A percentile compares a stretch with the other conserved stretches of the same genome.
These are phyloP conservation scores for Hortiboletus campestris DNA, from an alignment of 768 basidiomycete species.

Conservation along the genomic window DNA sequence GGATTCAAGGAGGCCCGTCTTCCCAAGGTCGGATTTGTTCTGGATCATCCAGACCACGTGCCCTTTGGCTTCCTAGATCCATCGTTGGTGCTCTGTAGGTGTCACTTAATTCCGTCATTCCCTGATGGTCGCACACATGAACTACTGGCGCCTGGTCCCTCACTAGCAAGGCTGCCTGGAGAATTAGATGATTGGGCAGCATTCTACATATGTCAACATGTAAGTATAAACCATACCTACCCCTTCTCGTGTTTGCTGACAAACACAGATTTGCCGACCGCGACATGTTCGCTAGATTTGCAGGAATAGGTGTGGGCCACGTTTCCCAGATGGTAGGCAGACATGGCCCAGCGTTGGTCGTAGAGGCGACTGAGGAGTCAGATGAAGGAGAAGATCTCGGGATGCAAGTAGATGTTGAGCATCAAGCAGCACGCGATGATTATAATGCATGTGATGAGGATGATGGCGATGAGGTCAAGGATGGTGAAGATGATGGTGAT, in stretches of 20 bases:
- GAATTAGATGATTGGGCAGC: background rate
- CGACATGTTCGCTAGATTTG: background rate
- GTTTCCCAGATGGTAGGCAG: background rate
- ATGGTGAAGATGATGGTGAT: background rate
- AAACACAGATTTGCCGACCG: background rate
- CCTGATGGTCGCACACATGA: background rate
- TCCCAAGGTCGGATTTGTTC: background rate
- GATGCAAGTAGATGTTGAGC: background rate
- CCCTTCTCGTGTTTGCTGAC: background rate
- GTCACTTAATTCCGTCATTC: background rate
- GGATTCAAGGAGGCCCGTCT: background rate
- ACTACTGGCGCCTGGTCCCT: background rate
- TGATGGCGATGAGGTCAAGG: background rate
- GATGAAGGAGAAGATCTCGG: too few relatives aligned
- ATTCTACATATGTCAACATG: conserved; percentile 12
- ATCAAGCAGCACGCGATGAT: background rate
- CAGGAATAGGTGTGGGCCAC: background rate
- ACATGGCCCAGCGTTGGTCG: background rate
- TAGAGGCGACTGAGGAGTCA: too few relatives aligned
- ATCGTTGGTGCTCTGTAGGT: background rate
- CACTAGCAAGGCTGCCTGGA: background rate
- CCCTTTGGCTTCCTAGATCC: conserved; percentile 1
- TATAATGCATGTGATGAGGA: background rate
- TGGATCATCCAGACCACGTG: background rate
- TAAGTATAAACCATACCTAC: background rate